These are phyloP conservation scores for Ceriops tagal DNA, from an alignment of 345 rosid species.

Conservation along the genomic window DNA sequence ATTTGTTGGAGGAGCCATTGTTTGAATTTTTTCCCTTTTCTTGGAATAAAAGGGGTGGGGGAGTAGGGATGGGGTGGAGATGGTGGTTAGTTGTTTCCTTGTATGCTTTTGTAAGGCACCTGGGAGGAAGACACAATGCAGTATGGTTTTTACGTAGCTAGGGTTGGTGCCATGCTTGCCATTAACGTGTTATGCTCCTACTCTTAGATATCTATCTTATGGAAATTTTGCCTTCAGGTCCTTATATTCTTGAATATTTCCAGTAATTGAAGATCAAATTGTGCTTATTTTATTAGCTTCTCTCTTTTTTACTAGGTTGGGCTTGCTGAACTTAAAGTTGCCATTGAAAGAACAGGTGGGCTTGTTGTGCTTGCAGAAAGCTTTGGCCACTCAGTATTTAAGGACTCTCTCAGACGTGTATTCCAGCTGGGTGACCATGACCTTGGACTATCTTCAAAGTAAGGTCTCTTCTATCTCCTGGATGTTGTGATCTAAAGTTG, in stretches of 20 bases:
- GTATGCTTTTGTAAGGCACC: too few species aligned
- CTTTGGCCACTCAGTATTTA: slow-evolving; percentile 92
- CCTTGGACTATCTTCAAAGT: slow-evolving; percentile 88
- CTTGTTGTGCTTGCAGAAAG: slow-evolving; percentile 98
- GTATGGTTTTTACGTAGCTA: too few species aligned
- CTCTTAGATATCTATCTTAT: background rate
- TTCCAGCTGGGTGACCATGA: slow-evolving; percentile 74
- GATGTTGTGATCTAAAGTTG: slow-evolving; percentile 8
- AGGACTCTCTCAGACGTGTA: slow-evolving; percentile 72
- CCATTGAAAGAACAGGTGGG: slow-evolving; percentile 91
- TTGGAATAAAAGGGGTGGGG: too few species aligned
- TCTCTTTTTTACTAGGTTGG: slow-evolving; percentile 57
- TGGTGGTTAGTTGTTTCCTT: too few species aligned
- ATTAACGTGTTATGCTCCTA: background rate
- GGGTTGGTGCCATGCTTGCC: background rate
- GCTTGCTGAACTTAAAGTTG: slow-evolving; percentile 89
- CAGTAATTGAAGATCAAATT: slow-evolving; percentile 4
- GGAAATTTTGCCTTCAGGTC: background rate
- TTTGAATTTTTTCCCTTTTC: too few species aligned
- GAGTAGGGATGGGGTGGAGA: too few species aligned
- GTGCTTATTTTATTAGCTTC: slow-evolving; percentile 3
- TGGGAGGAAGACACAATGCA: too few species aligned
- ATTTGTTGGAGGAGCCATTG: too few species aligned
- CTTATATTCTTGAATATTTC: background rate
- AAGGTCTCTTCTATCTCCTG: slow-evolving; percentile 32